A percentile compares a stretch with the other conserved stretches of the same genome.
Evolutionary conservation across 805 yeast species (phyloP).

Genomic region (Saccharomycopsis guyanensis): DNA sequence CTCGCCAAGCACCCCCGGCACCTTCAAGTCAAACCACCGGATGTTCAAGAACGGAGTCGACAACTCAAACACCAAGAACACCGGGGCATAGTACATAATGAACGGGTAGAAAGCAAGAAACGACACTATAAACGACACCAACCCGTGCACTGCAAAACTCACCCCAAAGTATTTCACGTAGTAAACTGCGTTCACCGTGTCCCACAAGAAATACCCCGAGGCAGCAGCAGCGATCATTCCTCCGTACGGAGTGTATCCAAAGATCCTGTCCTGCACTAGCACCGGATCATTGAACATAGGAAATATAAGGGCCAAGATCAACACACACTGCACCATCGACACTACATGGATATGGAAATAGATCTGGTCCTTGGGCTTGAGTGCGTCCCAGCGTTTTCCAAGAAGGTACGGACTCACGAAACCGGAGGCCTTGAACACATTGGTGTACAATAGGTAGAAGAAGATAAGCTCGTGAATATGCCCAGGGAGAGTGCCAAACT

Average conservation of each 20-base stretch:
- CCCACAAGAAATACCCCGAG: slow-evolving; percentile 84
- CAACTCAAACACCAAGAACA: slow-evolving; percentile 72
- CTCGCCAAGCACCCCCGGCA: slow-evolving; percentile 55
- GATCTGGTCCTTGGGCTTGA: slow-evolving; percentile 39
- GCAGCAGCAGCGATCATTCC: slow-evolving; percentile 62
- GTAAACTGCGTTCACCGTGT: slow-evolving; percentile 51
- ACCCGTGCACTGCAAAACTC: slow-evolving; percentile 68
- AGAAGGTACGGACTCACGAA: slow-evolving; percentile 23
- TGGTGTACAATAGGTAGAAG: slow-evolving; percentile 27
- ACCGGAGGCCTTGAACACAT: slow-evolving; percentile 24
- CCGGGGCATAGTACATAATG: slow-evolving; percentile 69
- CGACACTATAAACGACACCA: slow-evolving; percentile 69
- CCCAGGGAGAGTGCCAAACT: slow-evolving; percentile 22
- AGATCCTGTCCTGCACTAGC: slow-evolving; percentile 41
- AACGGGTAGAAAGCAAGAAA: slow-evolving; percentile 58
- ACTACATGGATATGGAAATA: slow-evolving; percentile 85
- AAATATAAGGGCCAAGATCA: slow-evolving; percentile 48
- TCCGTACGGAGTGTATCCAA: slow-evolving; percentile 61
- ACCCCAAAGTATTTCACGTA: slow-evolving; percentile 55
- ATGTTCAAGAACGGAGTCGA: slow-evolving; percentile 86
- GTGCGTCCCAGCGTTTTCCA: slow-evolving; percentile 23
- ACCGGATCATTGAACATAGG: slow-evolving; percentile 56
- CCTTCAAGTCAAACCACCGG: slow-evolving; percentile 75
- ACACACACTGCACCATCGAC: slow-evolving; percentile 71
- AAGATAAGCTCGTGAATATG: slow-evolving; percentile 30